Base-by-base conservation (phyloP, 768 basidiomycete species). In the Aureoboletus auriporus region DNA sequence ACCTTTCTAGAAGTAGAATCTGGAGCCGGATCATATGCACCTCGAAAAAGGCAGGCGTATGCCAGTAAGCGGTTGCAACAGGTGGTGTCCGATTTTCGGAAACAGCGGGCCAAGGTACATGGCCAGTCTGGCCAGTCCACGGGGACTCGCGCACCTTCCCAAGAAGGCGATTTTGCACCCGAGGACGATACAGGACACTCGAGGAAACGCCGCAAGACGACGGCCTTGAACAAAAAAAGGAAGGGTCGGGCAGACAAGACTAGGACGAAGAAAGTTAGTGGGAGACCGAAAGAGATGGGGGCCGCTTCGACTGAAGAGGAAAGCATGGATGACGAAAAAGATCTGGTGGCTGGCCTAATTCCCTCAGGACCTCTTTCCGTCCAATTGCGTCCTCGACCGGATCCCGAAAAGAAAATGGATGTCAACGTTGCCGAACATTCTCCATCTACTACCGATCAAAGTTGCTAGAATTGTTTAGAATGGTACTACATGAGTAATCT, bases 21-120 rank as follows among this genome's bases (percentile, higher is more conserved):
- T 6, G 88, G 85, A 6, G 77, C 75, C 50, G 87, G 84, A 14
- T 80, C 82, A 38, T 73, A 77, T 57, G 91, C 83, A 6, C 93
- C 93, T 1, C 76, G 86, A 35, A 82, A 85, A 60, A 79, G 88
- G 33, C 85, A 89, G 55, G 87, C 83, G 5, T 94, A 94, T 56
- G 71, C 85, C 4, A 90, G 87, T 64, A 94, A 91, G 67, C 80
- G 93, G 8, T 69, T 96, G 49, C 89, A 95, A 62, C 77, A 91
- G 62, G 86, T 92, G 8, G 84, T 93, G n/a, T 74, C 80, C 26
- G 88, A 89, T 50, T 89, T 86, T 61, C 76, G 89, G 47, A 85
- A 81, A 52, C 60, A 70, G 52, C 69, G 59, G 40, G 42, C 55
- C n/a, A 49, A 57, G 48, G 28, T 34, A 27, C 55, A 56, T 38